Percentiles rank a stretch among this genome's conserved stretches.
Evolutionary conservation across 1,284 basidiomycete genomes (phyloP).

Genomic region (Moesziomyces parantarcticus): DNA sequence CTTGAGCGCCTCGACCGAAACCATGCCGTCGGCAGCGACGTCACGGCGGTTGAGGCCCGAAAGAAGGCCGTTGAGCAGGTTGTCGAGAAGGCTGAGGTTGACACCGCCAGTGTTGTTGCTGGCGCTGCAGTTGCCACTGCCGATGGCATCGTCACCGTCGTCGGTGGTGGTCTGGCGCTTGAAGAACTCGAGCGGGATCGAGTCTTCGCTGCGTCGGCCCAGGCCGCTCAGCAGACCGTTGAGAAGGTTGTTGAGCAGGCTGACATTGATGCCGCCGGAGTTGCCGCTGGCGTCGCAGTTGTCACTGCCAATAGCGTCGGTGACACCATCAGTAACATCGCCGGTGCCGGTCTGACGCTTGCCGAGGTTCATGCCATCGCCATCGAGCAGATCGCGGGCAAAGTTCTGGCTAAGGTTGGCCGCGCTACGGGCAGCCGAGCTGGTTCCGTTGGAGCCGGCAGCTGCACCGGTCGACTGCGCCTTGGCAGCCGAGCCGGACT

Average conservation of each 20-base stretch:
- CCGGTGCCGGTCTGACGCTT: slow-evolving; percentile 20
- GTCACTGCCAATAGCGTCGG: slow-evolving; percentile 17
- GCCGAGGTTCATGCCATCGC: slow-evolving; percentile 49
- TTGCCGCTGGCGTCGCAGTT: slow-evolving; percentile 45
- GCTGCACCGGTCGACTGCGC: slow-evolving; percentile 11
- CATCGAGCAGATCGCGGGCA: slow-evolving; percentile 38
- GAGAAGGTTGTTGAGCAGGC: slow-evolving; percentile 52
- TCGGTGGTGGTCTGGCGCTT: slow-evolving; percentile 25
- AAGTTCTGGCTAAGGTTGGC: slow-evolving; percentile 45
- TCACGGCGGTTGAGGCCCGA: slow-evolving; percentile 33
- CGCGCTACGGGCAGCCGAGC: slow-evolving; percentile 32
- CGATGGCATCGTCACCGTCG: slow-evolving; percentile 13
- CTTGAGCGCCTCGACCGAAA: slow-evolving; percentile 22
- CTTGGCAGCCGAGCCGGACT: slow-evolving; percentile 13
- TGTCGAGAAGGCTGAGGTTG: slow-evolving; percentile 52
- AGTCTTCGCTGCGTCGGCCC: slow-evolving; percentile 18
- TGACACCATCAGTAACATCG: slow-evolving; percentile 1
- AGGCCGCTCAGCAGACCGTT: slow-evolving; percentile 49
- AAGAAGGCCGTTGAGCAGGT: slow-evolving; percentile 51
- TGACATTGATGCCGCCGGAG: slow-evolving; percentile 47
- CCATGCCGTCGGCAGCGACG: slow-evolving; percentile 9
- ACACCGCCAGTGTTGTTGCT: slow-evolving; percentile 47
- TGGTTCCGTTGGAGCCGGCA: slow-evolving; percentile 6
- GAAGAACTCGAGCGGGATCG: slow-evolving; percentile 22
- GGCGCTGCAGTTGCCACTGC: slow-evolving; percentile 36